Evolutionary conservation across 352 stramenopile species (phyloP).

Genomic region (Phytophthora tentaculata): DNA sequence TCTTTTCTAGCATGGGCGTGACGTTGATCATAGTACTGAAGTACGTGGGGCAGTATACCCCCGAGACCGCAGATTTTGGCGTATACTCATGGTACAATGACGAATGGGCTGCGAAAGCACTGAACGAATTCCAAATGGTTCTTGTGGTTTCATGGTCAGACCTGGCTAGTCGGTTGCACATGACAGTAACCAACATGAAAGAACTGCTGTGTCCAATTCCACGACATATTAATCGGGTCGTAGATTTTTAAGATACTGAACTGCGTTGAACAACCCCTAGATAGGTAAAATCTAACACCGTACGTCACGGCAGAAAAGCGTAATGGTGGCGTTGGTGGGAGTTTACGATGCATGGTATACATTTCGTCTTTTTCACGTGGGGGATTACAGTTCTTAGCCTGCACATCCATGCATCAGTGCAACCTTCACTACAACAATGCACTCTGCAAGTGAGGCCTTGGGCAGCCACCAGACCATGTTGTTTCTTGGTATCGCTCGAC

Average conservation of each 20-base stretch:
- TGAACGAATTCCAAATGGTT: conserved; percentile 26
- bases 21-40: conserved; percentile 8
- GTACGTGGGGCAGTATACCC: background rate
- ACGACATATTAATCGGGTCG: background rate
- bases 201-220: conserved; percentile 4
- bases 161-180: conserved; percentile 4
- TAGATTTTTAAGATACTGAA: background rate
- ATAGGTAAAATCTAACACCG: background rate
- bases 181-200: conserved; percentile 19
- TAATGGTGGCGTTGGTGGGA: background rate
- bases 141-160: conserved; percentile 9
- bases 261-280: background rate
- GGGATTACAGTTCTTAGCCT: background rate
- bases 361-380: background rate
- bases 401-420: too few relatives aligned
- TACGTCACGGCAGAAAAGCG: background rate
- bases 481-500: background rate
- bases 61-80: background rate
- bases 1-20: conserved; percentile 22
- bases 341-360: background rate
- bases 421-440: background rate
- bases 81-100: background rate
- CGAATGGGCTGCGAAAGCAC: conserved; percentile 1
- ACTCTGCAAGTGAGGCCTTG: background rate
- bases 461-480: background rate